phyloP scores from a whole-genome alignment of 345 rosid species.

The Populus simonii region DNA sequence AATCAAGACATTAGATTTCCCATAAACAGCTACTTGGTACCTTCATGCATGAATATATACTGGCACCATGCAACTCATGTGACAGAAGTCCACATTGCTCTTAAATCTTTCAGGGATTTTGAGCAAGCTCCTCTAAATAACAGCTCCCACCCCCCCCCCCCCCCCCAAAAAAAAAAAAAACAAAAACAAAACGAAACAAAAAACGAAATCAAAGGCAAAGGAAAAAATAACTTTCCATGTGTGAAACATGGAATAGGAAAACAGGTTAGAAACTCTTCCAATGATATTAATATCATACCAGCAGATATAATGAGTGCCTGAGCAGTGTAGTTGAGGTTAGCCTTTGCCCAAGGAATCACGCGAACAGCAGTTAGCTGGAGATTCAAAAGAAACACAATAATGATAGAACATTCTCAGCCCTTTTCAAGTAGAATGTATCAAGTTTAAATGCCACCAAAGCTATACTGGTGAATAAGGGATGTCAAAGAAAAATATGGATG shows the following conservation, averaged over 20 bases:
- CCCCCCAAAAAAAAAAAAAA: no score
- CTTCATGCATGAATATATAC: neutral
- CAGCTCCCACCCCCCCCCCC: no score
- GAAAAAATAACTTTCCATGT: neutral
- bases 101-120: no score
- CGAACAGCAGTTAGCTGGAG: slow-evolving; percentile 48
- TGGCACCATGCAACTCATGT: no score
- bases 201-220: no score
- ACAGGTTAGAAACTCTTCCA: neutral
- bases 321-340: slow-evolving; percentile 66
- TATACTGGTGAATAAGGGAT: neutral
- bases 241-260: neutral
- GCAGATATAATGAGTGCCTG: slow-evolving; percentile 66
- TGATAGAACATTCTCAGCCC: neutral
- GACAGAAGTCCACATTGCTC: no score
- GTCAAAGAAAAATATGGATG: neutral
- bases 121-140: no score
- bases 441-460: neutral
- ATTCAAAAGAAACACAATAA: neutral
- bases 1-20: neutral
- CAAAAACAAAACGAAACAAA: neutral
- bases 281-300: slow-evolving; percentile 32
- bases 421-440: neutral
- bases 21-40: neutral
- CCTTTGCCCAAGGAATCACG: slow-evolving; percentile 67